A percentile compares a stretch with the other conserved stretches of the same genome.
Conservation (phyloP, 2,329 filamentous ascomycete species). For the Fusarium pseudograminearum region DNA sequence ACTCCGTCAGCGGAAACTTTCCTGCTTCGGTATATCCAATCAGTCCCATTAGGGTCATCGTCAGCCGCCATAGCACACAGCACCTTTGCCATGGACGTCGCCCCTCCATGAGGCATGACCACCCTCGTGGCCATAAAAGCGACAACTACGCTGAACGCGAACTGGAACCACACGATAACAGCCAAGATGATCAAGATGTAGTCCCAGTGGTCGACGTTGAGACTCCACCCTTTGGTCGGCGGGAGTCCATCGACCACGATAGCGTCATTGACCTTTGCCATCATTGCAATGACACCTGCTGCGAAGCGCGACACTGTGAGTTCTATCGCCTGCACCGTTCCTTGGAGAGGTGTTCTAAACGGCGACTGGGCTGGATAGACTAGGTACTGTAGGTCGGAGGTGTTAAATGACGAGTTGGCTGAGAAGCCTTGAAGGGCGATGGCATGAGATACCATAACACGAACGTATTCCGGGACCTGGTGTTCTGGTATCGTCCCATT, state of each 20-base stretch:
- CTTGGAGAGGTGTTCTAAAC: neutral
- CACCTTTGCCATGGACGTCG: neutral
- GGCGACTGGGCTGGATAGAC: neutral
- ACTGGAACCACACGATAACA: neutral
- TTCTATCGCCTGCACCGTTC: neutral
- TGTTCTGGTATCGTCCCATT: neutral
- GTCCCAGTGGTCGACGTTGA: neutral
- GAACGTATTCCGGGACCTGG: neutral
- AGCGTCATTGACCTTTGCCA: neutral
- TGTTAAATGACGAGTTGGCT: neutral
- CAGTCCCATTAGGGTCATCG: neutral
- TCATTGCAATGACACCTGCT: neutral
- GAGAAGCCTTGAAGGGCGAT: neutral
- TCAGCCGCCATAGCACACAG: neutral
- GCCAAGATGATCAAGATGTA: neutral
- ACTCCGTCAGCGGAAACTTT: neutral
- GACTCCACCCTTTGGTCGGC: neutral
- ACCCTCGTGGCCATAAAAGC: neutral
- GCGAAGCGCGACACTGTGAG: neutral
- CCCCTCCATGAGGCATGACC: neutral
- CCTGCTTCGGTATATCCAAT: neutral
- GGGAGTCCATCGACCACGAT: neutral
- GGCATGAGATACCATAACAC: neutral
- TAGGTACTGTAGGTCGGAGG: neutral
- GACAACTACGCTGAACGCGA: neutral